Percentiles rank a stretch among this genome's conserved stretches.
Conservation (phyloP, 2,329 filamentous ascomycete genomes). For the Cercospora zeina region DNA sequence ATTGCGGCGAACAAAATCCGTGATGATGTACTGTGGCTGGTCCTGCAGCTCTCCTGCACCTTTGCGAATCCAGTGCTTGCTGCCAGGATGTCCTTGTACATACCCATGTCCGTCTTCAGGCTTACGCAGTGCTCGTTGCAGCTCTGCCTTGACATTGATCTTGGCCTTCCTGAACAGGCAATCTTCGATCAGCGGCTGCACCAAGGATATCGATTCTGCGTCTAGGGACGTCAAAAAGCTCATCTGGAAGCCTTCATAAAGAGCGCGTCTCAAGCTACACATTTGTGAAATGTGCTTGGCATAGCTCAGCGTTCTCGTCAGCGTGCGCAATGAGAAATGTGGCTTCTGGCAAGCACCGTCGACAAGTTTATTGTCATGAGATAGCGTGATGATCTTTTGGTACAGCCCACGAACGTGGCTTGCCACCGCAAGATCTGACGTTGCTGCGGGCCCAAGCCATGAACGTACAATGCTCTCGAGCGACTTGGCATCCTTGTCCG, state of each 20-base stretch:
- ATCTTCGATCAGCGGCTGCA: conserved; percentile 77
- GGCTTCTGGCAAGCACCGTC: conserved; percentile 95
- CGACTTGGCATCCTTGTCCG: conserved; percentile 83
- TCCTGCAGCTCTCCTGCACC: conserved; percentile 67
- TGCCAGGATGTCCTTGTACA: conserved; percentile 56
- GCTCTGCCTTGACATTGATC: conserved; percentile 67
- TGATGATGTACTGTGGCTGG: conserved; percentile 91
- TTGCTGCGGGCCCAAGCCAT: conserved; percentile 71
- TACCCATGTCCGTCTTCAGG: conserved; percentile 76
- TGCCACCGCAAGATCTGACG: conserved; percentile 70
- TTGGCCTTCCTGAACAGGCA: conserved; percentile 69
- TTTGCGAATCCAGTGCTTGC: conserved; percentile 70
- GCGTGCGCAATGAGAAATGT: conserved; percentile 91
- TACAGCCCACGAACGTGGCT: conserved; percentile 85
- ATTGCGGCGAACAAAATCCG: conserved; percentile 90
- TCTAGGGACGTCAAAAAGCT: conserved; percentile 90
- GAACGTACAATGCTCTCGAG: conserved; percentile 83
- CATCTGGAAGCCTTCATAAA: conserved; percentile 98
- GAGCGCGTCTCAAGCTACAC: conserved; percentile 79
- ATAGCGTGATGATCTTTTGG: conserved; percentile 78
- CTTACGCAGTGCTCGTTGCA: conserved; percentile 74
- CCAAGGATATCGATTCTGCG: conserved; percentile 73
- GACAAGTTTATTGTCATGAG: conserved; percentile 78
- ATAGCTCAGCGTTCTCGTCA: conserved; percentile 87
- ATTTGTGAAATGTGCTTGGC: conserved; percentile 79